Percentiles rank a stretch among this genome's conserved stretches.
Conservation (phyloP, 2,329 filamentous ascomycete species). For the Monosporascus sp. region DNA sequence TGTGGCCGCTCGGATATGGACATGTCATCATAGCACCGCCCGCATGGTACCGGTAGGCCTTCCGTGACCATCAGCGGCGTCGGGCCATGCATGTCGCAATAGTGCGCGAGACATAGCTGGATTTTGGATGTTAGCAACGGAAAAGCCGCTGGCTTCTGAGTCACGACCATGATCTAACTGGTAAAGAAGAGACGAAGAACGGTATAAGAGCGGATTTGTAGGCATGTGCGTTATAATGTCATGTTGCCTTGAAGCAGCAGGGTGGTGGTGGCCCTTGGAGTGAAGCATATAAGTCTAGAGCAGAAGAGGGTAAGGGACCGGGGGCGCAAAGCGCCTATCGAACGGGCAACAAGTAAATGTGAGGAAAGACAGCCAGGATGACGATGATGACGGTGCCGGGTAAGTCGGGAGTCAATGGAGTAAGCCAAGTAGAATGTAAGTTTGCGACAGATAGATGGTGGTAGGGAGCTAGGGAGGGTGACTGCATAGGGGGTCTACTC, state of each 20-base stretch:
- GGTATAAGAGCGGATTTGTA: neutral
- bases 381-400: neutral
- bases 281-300: neutral
- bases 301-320: neutral
- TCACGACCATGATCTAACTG: constrained; percentile 17
- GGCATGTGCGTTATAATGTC: neutral
- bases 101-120: constrained; percentile 66
- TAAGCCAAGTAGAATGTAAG: neutral
- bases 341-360: neutral
- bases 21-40: constrained; percentile 50
- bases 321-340: neutral
- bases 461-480: neutral
- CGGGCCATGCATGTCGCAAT: constrained; percentile 66
- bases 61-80: constrained; percentile 68
- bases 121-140: constrained; percentile 37
- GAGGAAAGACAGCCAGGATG: neutral
- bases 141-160: constrained; percentile 15
- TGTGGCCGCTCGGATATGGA: constrained; percentile 33
- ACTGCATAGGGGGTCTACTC: neutral
- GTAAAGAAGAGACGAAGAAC: neutral
- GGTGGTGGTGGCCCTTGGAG: no score
- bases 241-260: neutral
- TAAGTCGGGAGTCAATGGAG: neutral
- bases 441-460: neutral
- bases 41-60: constrained; percentile 57